Conservation (phyloP, 176 grass and related monocot species). For the Rhynchospora breviuscula region DNA sequence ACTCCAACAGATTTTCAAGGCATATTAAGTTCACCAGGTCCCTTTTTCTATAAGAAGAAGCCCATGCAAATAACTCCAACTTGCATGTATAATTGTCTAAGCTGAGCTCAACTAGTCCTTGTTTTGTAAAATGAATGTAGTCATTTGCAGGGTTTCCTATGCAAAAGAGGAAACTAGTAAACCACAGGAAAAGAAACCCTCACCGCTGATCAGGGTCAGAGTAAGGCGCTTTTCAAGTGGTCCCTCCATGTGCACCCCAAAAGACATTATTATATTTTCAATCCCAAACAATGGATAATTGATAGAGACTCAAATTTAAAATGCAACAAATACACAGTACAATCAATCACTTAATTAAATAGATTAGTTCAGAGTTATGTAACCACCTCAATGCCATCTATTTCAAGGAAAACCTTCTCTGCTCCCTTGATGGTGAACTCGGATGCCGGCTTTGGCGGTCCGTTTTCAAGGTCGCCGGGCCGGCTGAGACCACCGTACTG, state of each 20-base stretch:
- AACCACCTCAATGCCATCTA: slow-evolving; percentile 95
- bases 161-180: slow-evolving; percentile 10
- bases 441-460: slow-evolving; percentile 86
- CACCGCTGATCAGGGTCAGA: background rate
- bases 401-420: slow-evolving; percentile 92
- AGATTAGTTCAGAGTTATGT: background rate
- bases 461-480: slow-evolving; percentile 68
- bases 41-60: too few species aligned
- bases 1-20: background rate
- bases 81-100: too few species aligned
- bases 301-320: background rate
- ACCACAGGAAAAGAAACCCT: background rate
- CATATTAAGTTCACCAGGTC: background rate
- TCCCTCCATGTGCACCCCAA: background rate
- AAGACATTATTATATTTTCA: background rate
- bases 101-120: background rate
- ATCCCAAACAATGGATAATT: background rate
- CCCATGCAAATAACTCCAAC: too few species aligned
- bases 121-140: background rate
- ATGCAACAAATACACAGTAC: background rate
- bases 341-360: background rate
- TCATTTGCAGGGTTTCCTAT: background rate
- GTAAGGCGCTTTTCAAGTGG: background rate
- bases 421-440: slow-evolving; percentile 95
- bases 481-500: slow-evolving; percentile 87